Base-by-base conservation (phyloP, 441 rosid genomes). In the Croton setiger region DNA sequence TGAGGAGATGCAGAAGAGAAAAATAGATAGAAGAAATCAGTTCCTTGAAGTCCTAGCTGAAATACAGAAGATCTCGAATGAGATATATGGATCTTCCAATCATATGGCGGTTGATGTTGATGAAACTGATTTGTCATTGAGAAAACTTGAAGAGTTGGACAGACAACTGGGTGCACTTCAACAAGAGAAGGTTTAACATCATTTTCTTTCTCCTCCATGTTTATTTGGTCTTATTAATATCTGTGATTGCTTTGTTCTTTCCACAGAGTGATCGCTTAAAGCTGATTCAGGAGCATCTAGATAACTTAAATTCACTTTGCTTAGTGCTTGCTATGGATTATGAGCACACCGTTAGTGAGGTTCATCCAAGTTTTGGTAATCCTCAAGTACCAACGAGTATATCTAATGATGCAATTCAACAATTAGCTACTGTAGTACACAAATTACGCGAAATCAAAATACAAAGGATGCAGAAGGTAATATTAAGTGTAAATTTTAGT, bases 381-480 rank as follows among this genome's bases (percentile, higher is more conserved):
- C 58, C 83, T 54, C 90, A 86, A 63, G 89, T 86, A 61, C 75
- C 87, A 60, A 83, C 76, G 77, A 85, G 80, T 77, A 83, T 89
- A 69, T 89, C 90, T 73, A 77, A 83, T 75, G 82, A 73, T 55
- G 80, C 90, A 15, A 88, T 93, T 67, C 83, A 87, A 62, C 78
- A 75, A 67, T 67, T 96, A 83, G 83, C 77, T 61, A 64, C 79
- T 60, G 80, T 84, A 47, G 83, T 86, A 72, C 79, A 82, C 21
- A 91, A 86, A 33, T 82, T 91, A 72, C 77, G 87, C 62, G 92
- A 88, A 74, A 81, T 85, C 71, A 96, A 96, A 85, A 76, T 91
- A 69, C 92, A 92, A 75, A 96, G 98, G 80, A 96, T 96, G 98
- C 93, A 91, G 74, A 85, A 75, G 87, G 98, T 92, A 71, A 74